Evolutionary conservation across 768 basidiomycete species (phyloP).

Genomic region (Boletales sp.): DNA sequence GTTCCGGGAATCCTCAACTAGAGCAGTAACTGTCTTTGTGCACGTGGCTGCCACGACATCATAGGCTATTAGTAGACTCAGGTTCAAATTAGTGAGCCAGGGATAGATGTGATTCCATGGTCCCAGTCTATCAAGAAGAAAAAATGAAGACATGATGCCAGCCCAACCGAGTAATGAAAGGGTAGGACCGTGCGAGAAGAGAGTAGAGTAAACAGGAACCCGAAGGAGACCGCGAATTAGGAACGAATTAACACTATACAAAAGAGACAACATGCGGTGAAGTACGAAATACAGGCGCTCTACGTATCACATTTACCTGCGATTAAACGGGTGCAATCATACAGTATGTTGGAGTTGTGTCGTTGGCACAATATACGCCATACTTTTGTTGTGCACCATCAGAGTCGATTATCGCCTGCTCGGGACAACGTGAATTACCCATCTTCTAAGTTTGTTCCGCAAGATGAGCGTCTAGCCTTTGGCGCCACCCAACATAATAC

Average conservation of each 20-base stretch:
- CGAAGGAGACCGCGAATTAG: neutral
- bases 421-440: neutral
- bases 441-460: slow-evolving; percentile 23
- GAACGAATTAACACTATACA: slow-evolving; percentile 4
- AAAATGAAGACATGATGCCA: neutral
- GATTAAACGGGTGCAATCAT: slow-evolving; percentile 10
- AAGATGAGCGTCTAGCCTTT: slow-evolving; percentile 48
- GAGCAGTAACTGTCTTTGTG: neutral
- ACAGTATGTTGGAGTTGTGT: slow-evolving; percentile 14
- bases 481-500: slow-evolving; percentile 65
- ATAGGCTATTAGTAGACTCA: too few relatives aligned
- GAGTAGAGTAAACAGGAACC: too few relatives aligned
- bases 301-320: slow-evolving; percentile 14
- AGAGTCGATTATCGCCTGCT: slow-evolving; percentile 8
- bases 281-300: slow-evolving; percentile 15
- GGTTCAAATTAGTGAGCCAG: neutral
- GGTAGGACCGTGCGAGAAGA: too few relatives aligned
- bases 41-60: slow-evolving; percentile 6
- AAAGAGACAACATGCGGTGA: slow-evolving; percentile 5
- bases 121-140: too few relatives aligned
- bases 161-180: too few relatives aligned
- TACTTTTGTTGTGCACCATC: slow-evolving; percentile 10
- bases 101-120: too few relatives aligned
- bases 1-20: too few relatives aligned
- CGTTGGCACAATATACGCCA: slow-evolving; percentile 2